These are phyloP conservation scores for Collariella sp. DNA, from an alignment of 495 filamentous ascomycete species.

Conservation along the genomic window DNA sequence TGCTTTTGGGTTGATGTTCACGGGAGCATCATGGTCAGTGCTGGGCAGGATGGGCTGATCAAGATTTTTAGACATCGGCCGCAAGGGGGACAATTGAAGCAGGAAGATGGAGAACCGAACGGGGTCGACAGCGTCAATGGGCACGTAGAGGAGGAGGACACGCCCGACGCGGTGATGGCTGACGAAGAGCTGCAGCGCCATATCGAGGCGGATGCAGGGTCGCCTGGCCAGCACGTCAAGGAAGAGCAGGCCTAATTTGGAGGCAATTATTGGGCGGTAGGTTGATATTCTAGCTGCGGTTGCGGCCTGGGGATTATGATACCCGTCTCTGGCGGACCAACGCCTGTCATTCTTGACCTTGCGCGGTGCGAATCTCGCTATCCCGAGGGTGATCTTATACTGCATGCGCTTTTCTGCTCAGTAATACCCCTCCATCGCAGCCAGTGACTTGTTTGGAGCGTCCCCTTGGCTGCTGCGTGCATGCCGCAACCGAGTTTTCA, in stretches of 20 bases:
- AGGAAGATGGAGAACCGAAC: constrained; percentile 1
- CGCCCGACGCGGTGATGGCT: constrained; percentile 7
- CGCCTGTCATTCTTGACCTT: neutral
- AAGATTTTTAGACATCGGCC: constrained; percentile 32
- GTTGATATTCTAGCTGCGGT: neutral
- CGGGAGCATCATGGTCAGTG: constrained; percentile 39
- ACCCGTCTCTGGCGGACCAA: neutral
- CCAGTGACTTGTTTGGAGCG: too few species aligned
- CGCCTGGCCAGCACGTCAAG: constrained; percentile 17
- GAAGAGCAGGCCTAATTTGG: constrained; percentile 14
- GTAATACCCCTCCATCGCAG: neutral
- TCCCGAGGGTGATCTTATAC: neutral
- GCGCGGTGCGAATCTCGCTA: neutral
- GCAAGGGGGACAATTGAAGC: neutral
- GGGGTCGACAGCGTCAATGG: constrained; percentile 9
- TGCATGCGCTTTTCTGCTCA: too few species aligned
- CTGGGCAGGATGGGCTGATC: constrained; percentile 36
- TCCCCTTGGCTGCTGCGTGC: too few species aligned
- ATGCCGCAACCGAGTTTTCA: too few species aligned
- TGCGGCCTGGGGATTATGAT: neutral
- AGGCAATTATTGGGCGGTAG: neutral
- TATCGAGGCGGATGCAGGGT: constrained; percentile 15
- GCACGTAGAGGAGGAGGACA: neutral
- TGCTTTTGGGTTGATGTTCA: constrained; percentile 71
- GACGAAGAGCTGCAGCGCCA: constrained; percentile 24